Evolutionary conservation across 768 basidiomycete genomes (phyloP), one percentile per base, ranked within the genome.

Genomic region (Lactarius pseudohatsudake): DNA sequence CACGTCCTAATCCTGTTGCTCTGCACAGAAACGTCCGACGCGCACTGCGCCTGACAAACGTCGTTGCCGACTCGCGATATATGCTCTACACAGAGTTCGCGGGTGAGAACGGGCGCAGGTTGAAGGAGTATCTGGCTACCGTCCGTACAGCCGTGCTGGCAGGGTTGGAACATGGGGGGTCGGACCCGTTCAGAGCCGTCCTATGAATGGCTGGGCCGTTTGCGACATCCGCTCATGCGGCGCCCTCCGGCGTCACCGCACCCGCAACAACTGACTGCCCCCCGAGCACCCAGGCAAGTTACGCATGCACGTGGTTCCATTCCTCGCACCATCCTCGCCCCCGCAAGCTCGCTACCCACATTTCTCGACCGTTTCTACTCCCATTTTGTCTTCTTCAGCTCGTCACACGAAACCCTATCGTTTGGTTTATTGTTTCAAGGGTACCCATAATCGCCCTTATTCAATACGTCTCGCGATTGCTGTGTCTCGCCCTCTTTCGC

Each of bases 11-110:
- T 30, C n/a, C 15, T 2, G 1, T 38, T 28, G 56, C 22, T 55
- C 59, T 38, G 45, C 9, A 40, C 67, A 96, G 94, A 62, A 90
- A 92, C 75, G 79, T 96, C 34, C 87, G 90, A 70, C 83, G 84
- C 10, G 87, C 89, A 0, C 76, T 98, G 66, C 80, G 89, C 55
- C 81, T 98, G 5, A 86, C 86, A n/a, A 94, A 91, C 70, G 79
- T 91, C 38, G 88, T 98, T 7, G 94, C 94, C 0, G 93, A 95
- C 75, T 92, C 92, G 64, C 84, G 91, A 53, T 91, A 92, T 77
- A 66, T 66, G 65, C 34, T 66, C 15, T 90, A 91, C 77, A 86
- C 91, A 69, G 93, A 93, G 75, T 96, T 96, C 76, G 80, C 89
- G 26, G 81, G 80, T 57, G 80, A 82, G 53, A 82, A 84, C 34